Percentiles rank a stretch among this genome's conserved stretches.
Conservation (phyloP, 345 rosid genomes). For the Eucalyptus sp. region DNA sequence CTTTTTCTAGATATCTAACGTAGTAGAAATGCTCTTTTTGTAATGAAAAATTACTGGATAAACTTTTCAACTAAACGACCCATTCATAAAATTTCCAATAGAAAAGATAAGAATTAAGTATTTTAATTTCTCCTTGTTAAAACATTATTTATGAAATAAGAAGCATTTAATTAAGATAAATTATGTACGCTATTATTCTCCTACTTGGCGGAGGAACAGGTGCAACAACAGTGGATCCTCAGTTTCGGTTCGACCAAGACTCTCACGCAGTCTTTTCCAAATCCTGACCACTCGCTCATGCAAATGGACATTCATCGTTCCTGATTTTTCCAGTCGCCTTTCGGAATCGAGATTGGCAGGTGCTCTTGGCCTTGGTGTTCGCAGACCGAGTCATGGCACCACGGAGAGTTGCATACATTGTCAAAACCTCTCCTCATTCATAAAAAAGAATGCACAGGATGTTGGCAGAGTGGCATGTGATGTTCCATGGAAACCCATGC, state of each 20-base stretch:
- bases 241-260: background rate
- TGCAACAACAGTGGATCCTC: background rate
- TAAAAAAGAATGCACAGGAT: background rate
- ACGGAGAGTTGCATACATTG: background rate
- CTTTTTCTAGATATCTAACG: background rate
- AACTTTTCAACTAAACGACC: no score
- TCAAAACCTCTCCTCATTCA: background rate
- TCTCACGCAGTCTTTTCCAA: background rate
- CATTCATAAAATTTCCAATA: background rate
- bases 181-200: background rate
- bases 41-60: background rate
- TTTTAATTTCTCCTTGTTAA: background rate
- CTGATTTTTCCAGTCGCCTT: background rate
- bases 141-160: background rate
- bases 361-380: background rate
- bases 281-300: background rate
- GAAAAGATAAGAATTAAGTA: background rate
- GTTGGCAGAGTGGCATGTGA: background rate
- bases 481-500: background rate
- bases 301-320: background rate
- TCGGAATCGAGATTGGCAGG: background rate
- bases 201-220: background rate
- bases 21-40: rapidly evolving
- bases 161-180: background rate
- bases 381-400: background rate